phyloP scores from a whole-genome alignment of 2,329 filamentous ascomycete genomes.

The Davidsoniella neocaledoniae region DNA sequence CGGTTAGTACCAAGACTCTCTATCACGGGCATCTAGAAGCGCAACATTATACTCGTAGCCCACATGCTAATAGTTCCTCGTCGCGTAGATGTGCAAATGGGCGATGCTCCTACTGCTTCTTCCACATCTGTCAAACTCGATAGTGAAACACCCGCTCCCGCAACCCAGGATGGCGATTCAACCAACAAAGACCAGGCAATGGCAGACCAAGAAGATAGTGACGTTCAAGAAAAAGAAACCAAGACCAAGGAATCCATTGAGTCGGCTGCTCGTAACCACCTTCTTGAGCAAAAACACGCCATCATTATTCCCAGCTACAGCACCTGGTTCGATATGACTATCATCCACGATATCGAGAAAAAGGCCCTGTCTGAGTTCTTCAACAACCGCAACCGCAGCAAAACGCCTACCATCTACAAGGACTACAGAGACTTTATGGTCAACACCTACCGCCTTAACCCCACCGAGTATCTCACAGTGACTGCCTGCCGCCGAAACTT shows the following conservation, averaged over 20 bases:
- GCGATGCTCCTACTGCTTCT: slow-evolving; percentile 30
- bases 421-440: slow-evolving; percentile 99
- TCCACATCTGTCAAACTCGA: slow-evolving; percentile 39
- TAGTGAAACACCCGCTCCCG: slow-evolving; percentile 41
- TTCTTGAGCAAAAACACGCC: slow-evolving; percentile 83
- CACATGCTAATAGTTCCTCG: neutral
- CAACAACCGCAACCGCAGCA: slow-evolving; percentile 95
- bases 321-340: slow-evolving; percentile 97
- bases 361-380: slow-evolving; percentile 97
- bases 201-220: slow-evolving; percentile 30
- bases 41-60: neutral
- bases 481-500: slow-evolving; percentile 90
- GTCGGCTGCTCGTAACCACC: slow-evolving; percentile 74
- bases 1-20: slow-evolving; percentile 4
- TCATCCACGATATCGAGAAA: slow-evolving; percentile 76
- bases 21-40: neutral
- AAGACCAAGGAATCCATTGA: slow-evolving; percentile 72
- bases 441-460: slow-evolving; percentile 94
- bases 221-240: slow-evolving; percentile 35
- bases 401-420: slow-evolving; percentile 93
- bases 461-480: slow-evolving; percentile 88
- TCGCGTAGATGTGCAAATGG: slow-evolving; percentile 45
- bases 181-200: slow-evolving; percentile 31
- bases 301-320: slow-evolving; percentile 97
- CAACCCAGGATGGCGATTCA: slow-evolving; percentile 46